Evolutionary conservation across 2,329 filamentous ascomycete genomes (phyloP).

Genomic region (Aciculosporium take): DNA sequence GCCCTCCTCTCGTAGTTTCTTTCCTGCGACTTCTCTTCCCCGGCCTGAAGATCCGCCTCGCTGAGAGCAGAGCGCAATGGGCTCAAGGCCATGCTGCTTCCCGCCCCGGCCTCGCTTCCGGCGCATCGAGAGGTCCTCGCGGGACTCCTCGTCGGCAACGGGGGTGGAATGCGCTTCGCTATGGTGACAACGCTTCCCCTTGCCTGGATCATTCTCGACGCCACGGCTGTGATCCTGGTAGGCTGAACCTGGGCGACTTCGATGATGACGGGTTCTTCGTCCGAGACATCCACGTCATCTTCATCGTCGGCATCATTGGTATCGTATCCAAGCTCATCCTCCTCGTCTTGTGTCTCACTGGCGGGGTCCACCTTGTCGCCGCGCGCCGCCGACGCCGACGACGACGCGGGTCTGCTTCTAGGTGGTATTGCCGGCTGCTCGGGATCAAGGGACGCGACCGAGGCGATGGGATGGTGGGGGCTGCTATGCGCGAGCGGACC

Average conservation of each 20-base stretch:
- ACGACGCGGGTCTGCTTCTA: constrained; percentile 1
- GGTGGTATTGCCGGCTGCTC: constrained; percentile 7
- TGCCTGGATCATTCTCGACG: constrained; percentile 52
- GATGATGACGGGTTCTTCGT: constrained; percentile 51
- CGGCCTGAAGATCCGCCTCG: constrained; percentile 16
- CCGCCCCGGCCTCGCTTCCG: constrained; percentile 42
- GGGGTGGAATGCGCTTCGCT: constrained; percentile 62
- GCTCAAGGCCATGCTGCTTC: constrained; percentile 39
- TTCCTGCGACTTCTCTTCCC: constrained; percentile 10
- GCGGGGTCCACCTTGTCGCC: constrained; percentile 14
- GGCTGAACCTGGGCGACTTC: constrained; percentile 48
- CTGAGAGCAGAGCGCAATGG: constrained; percentile 36
- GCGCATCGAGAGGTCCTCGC: constrained; percentile 41
- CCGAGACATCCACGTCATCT: constrained; percentile 33
- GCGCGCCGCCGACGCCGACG: not conserved
- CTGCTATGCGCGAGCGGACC: constrained; percentile 33
- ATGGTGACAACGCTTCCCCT: constrained; percentile 76
- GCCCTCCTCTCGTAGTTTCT: not conserved
- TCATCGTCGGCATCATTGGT: constrained; percentile 24
- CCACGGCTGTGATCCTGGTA: constrained; percentile 39
- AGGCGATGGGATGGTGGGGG: constrained; percentile 22
- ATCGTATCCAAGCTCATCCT: constrained; percentile 12
- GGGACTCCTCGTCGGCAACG: constrained; percentile 64
- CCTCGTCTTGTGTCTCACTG: constrained; percentile 12
- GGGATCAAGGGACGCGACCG: constrained; percentile 15